Evolutionary conservation across 2,329 filamentous ascomycete species (phyloP).

Genomic region (Ascochyta rabiei): DNA sequence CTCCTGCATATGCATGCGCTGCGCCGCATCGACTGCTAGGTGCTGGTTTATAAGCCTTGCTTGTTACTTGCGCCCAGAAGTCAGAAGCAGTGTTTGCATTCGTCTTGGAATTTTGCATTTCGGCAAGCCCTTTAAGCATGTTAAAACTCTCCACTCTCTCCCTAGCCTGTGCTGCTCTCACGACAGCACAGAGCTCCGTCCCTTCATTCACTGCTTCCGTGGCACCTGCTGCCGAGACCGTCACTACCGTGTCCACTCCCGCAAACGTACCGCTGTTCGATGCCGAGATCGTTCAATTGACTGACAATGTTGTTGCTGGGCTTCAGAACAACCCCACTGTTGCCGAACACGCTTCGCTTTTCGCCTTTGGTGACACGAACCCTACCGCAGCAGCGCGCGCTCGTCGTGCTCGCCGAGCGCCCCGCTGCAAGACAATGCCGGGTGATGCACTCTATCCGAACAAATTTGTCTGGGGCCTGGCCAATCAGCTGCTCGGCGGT

Average conservation of each 20-base stretch:
- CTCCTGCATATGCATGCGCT: neutral
- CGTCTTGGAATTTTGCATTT: neutral
- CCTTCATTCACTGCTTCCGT: conserved; percentile 26
- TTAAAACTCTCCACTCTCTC: conserved; percentile 20
- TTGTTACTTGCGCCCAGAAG: neutral
- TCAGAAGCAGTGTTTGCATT: neutral
- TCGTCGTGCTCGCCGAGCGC: conserved; percentile 17
- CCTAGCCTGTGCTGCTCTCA: conserved; percentile 22
- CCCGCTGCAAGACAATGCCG: conserved; percentile 38
- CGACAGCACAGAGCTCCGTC: conserved; percentile 21
- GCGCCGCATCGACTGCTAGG: neutral
- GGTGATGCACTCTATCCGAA: conserved; percentile 34
- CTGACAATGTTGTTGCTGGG: conserved; percentile 29
- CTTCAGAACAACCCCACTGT: conserved; percentile 24
- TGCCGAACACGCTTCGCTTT: conserved; percentile 30
- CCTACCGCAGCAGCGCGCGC: conserved; percentile 5
- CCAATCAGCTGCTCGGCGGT: conserved; percentile 31
- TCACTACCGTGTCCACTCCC: conserved; percentile 23
- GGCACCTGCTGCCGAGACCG: conserved; percentile 34
- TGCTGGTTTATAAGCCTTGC: neutral
- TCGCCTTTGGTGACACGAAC: conserved; percentile 46
- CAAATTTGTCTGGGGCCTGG: conserved; percentile 27
- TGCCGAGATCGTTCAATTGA: conserved; percentile 32
- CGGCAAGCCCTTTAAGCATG: conserved; percentile 17
- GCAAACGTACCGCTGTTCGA: conserved; percentile 32